phyloP scores from a whole-genome alignment of 129 eudicot species.

The Solidago caesia region DNA sequence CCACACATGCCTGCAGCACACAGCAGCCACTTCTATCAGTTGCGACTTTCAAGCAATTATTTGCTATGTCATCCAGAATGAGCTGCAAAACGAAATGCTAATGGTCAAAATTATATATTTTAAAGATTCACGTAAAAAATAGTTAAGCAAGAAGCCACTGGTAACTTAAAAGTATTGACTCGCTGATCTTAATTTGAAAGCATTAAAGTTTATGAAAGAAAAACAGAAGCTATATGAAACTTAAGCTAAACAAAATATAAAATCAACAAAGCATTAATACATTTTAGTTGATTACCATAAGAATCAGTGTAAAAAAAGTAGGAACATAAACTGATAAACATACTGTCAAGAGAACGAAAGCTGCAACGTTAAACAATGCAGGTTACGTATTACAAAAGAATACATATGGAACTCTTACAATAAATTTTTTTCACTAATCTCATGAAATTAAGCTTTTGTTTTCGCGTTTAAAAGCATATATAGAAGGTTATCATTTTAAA shows the following conservation, averaged over 20 bases:
- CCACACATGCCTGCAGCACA: constrained; percentile 64
- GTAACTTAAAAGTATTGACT: neutral
- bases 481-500: too few relatives aligned
- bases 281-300: too few relatives aligned
- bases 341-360: too few relatives aligned
- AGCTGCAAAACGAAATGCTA: constrained; percentile 37
- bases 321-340: neutral
- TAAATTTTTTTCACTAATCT: too few relatives aligned
- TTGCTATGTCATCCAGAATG: constrained; percentile 48
- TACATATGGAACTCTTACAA: too few relatives aligned
- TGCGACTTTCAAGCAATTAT: constrained; percentile 59
- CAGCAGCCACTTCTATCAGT: constrained; percentile 66
- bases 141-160: neutral
- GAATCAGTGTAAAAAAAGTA: neutral
- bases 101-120: constrained; percentile 16
- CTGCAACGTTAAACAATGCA: too few relatives aligned
- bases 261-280: neutral
- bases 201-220: neutral
- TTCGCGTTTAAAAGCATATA: too few relatives aligned
- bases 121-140: neutral
- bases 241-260: neutral
- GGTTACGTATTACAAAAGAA: too few relatives aligned
- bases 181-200: neutral
- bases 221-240: neutral
- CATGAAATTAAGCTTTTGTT: too few relatives aligned